Evolutionary conservation across 169 alveolate species (phyloP).

Genomic region (Babesia ovata): DNA sequence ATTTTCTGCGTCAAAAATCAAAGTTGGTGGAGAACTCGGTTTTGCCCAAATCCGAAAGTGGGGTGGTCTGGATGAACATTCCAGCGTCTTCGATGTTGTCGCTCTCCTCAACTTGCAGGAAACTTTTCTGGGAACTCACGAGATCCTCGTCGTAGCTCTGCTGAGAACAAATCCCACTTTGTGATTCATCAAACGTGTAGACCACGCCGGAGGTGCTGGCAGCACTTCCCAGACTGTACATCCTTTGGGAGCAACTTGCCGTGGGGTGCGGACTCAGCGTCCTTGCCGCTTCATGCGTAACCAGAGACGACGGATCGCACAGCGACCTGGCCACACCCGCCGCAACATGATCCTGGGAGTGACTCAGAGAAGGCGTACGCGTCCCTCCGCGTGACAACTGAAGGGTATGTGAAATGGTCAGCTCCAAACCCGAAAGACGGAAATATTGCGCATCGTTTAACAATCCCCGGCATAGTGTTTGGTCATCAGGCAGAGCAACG

Average conservation of each 20-base stretch:
- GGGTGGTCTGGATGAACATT: conserved; percentile 61
- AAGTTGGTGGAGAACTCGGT: conserved; percentile 51
- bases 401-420: neutral
- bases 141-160: conserved; percentile 26
- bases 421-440: conserved; percentile 23
- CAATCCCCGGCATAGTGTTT: conserved; percentile 22
- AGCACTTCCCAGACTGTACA: neutral
- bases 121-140: conserved; percentile 42
- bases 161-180: conserved; percentile 22
- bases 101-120: conserved; percentile 36
- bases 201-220: conserved; percentile 1
- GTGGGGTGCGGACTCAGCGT: neutral
- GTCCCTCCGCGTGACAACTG: neutral
- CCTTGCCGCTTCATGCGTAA: neutral
- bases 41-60: conserved; percentile 43
- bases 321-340: neutral
- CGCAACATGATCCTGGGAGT: neutral
- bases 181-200: conserved; percentile 10
- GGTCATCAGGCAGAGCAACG: conserved; percentile 52
- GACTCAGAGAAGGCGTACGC: neutral
- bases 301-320: neutral
- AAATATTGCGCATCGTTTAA: conserved; percentile 58
- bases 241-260: neutral
- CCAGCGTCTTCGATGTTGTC: conserved; percentile 68
- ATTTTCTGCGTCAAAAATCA: conserved; percentile 29